Conservation (phyloP, 2,329 filamentous ascomycete species). For the Stenocarpella maydis region DNA sequence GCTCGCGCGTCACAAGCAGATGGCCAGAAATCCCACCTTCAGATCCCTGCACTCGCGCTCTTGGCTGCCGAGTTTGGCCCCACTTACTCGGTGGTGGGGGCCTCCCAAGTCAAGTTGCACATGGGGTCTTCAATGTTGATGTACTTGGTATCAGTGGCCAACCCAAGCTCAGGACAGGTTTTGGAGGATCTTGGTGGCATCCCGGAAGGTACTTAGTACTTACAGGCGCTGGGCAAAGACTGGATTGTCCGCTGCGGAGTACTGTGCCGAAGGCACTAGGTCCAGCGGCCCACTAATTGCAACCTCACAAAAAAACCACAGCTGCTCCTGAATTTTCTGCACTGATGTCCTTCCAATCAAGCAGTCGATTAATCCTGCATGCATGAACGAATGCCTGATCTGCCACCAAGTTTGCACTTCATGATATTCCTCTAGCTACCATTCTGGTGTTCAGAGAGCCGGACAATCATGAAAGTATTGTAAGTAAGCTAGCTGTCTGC, state of each 20-base stretch:
- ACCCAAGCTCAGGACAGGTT: no score
- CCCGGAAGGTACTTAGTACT: no score
- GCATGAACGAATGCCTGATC: neutral
- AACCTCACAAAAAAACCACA: constrained; percentile 17
- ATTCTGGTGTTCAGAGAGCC: neutral
- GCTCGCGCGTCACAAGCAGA: constrained; percentile 8
- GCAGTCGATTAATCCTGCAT: neutral
- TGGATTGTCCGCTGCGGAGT: no score
- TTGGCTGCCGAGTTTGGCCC: neutral
- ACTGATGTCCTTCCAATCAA: neutral
- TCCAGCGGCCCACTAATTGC: neutral
- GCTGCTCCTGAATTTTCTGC: constrained; percentile 2
- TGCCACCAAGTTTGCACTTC: neutral
- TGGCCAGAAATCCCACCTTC: no score
- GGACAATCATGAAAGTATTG: neutral
- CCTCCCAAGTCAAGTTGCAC: neutral
- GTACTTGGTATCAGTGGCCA: no score
- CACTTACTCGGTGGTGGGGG: neutral
- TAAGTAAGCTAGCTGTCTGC: constrained; percentile 15
- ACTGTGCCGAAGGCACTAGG: neutral
- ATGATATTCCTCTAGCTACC: neutral
- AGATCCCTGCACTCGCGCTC: constrained; percentile 2
- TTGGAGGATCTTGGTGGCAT: no score
- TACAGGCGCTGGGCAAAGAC: no score
- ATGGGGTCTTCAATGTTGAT: no score